Percentiles rank a stretch among this genome's conserved stretches.
phyloP scores from a whole-genome alignment of 2,329 filamentous ascomycete genomes.

The Stenocarpella maydis region DNA sequence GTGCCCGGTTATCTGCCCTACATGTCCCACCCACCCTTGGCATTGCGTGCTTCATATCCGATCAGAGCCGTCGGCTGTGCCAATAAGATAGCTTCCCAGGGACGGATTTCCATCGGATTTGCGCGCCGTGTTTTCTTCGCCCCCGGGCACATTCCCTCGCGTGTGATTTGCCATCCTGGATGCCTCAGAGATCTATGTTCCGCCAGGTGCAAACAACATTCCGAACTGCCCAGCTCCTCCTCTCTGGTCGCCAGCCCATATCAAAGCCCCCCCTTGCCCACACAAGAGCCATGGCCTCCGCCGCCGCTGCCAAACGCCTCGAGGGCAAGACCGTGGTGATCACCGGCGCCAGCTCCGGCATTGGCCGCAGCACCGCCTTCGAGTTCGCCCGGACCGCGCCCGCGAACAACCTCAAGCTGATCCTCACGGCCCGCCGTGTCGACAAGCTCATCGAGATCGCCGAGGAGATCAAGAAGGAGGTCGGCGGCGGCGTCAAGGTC shows the following conservation, averaged over 20 bases:
- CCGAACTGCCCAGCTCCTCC: conserved; percentile 28
- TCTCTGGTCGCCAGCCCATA: conserved; percentile 5
- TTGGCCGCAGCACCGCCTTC: conserved; percentile 82
- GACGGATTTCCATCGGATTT: conserved; percentile 7
- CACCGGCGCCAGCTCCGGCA: conserved; percentile 92
- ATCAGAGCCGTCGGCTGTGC: conserved; percentile 8
- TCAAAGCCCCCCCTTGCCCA: conserved; percentile 1
- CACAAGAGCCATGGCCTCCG: conserved; percentile 56
- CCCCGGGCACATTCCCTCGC: not conserved
- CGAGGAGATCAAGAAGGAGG: conserved; percentile 76
- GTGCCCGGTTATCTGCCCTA: conserved; percentile 5
- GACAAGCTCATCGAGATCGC: conserved; percentile 82
- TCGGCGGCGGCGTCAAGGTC: conserved; percentile 82
- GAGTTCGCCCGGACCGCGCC: conserved; percentile 92
- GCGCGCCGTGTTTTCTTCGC: conserved; percentile 8
- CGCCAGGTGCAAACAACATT: conserved; percentile 20
- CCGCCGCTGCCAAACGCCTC: conserved; percentile 82
- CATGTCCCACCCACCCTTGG: not conserved
- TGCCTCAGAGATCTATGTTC: conserved; percentile 29
- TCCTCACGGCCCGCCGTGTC: conserved; percentile 87
- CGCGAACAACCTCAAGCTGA: conserved; percentile 77
- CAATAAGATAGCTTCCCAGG: not conserved
- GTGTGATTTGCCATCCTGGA: not conserved
- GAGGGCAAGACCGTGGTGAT: conserved; percentile 91
- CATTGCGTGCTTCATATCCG: conserved; percentile 31